A percentile compares a stretch with the other conserved stretches of the same genome.
Evolutionary conservation across 2,329 filamentous ascomycete species (phyloP).

Genomic region (Lecanosticta acicola): DNA sequence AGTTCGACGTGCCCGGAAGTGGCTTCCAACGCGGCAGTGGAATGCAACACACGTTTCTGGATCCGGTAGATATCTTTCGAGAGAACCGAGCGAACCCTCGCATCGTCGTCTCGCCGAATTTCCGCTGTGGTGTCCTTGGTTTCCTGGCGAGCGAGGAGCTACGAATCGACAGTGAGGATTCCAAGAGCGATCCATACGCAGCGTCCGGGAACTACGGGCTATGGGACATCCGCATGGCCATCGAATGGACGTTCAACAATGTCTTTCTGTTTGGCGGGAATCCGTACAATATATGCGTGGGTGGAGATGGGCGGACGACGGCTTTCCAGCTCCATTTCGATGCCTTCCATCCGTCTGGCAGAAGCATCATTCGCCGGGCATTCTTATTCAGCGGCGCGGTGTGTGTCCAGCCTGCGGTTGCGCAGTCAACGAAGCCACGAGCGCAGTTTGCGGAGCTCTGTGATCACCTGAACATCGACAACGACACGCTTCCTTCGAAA

Average conservation of each 20-base stretch:
- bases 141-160: constrained; percentile 37
- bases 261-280: constrained; percentile 48
- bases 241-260: constrained; percentile 51
- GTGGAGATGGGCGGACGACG: constrained; percentile 30
- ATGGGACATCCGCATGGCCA: constrained; percentile 51
- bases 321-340: constrained; percentile 18
- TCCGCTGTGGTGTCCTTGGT: constrained; percentile 35
- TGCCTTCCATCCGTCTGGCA: constrained; percentile 13
- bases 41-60: constrained; percentile 14
- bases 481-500: constrained; percentile 6
- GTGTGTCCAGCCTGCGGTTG: constrained; percentile 12
- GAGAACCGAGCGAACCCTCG: constrained; percentile 13
- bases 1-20: constrained; percentile 8
- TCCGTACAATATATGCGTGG: constrained; percentile 46
- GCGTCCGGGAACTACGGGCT: constrained; percentile 45
- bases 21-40: constrained; percentile 5
- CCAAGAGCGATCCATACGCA: constrained; percentile 7
- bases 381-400: constrained; percentile 18
- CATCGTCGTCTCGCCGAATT: constrained; percentile 32
- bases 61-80: constrained; percentile 17
- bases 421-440: constrained; percentile 11
- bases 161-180: constrained; percentile 18
- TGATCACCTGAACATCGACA: constrained; percentile 14
- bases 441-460: constrained; percentile 17
- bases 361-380: constrained; percentile 13